phyloP scores from a whole-genome alignment of 139 green algal genomes.

The Yamagishiella unicocca region DNA sequence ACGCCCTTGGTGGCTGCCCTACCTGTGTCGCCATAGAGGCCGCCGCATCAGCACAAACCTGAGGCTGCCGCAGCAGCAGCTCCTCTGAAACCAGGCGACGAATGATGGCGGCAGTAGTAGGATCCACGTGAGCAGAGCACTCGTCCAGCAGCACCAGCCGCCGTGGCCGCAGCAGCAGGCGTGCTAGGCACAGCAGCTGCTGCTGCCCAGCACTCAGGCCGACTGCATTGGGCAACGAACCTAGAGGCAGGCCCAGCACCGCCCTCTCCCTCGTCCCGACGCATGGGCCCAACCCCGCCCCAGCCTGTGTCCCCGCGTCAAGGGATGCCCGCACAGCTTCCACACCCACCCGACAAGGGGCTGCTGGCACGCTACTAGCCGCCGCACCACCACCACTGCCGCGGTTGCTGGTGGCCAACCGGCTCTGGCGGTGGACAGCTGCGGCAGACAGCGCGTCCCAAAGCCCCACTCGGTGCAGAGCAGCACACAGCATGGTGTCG shows the following conservation, averaged over 20 bases:
- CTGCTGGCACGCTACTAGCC: too few species aligned
- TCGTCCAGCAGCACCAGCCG: constrained; percentile 84
- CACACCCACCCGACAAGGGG: background rate
- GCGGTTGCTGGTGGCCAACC: background rate
- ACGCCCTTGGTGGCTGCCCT: too few species aligned
- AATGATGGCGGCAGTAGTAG: constrained; percentile 68
- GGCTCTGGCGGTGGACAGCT: background rate
- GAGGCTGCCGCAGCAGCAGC: background rate
- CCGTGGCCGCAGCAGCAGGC: constrained; percentile 72
- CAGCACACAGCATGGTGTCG: background rate
- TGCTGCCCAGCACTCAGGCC: constrained; percentile 74
- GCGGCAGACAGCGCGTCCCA: constrained; percentile 49
- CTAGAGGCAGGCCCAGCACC: constrained; percentile 48
- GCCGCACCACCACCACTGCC: background rate
- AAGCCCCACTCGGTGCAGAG: constrained; percentile 39
- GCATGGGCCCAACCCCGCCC: too few species aligned
- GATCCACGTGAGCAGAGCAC: constrained; percentile 71
- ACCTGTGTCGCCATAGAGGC: too few species aligned
- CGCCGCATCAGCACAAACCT: too few species aligned
- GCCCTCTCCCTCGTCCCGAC: too few species aligned
- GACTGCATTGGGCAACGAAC: constrained; percentile 6
- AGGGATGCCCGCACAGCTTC: background rate
- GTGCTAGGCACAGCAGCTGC: constrained; percentile 85
- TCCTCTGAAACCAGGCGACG: constrained; percentile 51
- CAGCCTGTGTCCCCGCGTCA: too few species aligned